phyloP scores from a whole-genome alignment of 2,329 filamentous ascomycete species.

The Alternaria conjuncta region DNA sequence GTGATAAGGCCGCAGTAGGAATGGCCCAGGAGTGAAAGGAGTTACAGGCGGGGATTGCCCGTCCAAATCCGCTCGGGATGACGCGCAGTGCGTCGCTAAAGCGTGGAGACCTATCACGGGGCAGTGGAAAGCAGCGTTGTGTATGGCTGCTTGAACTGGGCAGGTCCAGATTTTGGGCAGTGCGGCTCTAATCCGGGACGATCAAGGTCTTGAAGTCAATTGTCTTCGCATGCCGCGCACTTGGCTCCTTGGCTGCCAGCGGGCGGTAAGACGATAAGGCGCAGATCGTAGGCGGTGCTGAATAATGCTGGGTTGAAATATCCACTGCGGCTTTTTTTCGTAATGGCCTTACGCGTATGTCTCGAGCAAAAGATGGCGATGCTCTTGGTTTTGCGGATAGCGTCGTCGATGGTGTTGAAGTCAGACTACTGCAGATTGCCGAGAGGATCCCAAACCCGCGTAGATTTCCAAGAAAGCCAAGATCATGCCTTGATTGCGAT shows the following conservation, averaged over 20 bases:
- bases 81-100: conserved; percentile 11
- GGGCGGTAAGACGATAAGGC: conserved; percentile 5
- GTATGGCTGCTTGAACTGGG: background rate
- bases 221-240: conserved; percentile 17
- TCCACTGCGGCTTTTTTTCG: background rate
- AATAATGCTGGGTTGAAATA: background rate
- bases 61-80: conserved; percentile 4
- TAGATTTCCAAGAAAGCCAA: conserved; percentile 10
- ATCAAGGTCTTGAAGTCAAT: conserved; percentile 9
- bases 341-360: background rate
- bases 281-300: conserved; percentile 6
- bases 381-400: background rate
- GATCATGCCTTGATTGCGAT: conserved; percentile 11
- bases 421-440: conserved; percentile 2
- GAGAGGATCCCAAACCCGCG: background rate
- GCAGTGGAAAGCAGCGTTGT: background rate
- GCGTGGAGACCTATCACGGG: background rate
- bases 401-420: background rate
- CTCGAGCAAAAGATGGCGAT: background rate
- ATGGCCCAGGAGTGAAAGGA: conserved; percentile 12
- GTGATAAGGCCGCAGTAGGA: background rate
- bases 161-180: background rate
- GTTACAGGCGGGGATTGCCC: conserved; percentile 9
- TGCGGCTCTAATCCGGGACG: conserved; percentile 1
- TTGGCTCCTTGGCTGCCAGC: conserved; percentile 23